Evolutionary conservation across 495 filamentous ascomycete genomes (phyloP), one percentile per base, ranked within the genome.

Genomic region (Pyrenopolyporus hunteri): DNA sequence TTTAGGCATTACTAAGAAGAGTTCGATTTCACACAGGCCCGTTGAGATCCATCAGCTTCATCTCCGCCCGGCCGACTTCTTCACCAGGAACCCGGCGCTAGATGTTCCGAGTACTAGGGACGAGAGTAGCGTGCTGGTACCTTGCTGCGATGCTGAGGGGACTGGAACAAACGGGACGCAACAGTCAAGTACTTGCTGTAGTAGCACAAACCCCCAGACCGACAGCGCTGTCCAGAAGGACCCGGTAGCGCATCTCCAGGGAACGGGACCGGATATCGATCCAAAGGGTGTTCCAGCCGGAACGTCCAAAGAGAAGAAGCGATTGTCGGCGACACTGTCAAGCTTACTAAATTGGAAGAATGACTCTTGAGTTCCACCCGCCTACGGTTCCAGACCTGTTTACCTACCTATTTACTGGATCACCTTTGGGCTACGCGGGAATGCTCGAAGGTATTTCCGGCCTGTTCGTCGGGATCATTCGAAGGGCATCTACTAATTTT

Each of bases 21-120:
- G 7, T 57, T 29, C 39, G 11, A 44, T 20, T 17, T 43, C 29
- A 16, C 1, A 16, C 52, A 85, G 82, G 85, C 82, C 82, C 33
- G 73, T 80, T 11, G 82, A 84, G 58, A 87, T 81, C 17, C 83
- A 85, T 69, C 84, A 87, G 64, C 64, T 83, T 31, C 72, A 81
- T 46, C 73, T 83, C 14, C 74, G 76, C 10, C 82, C 82, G 1
- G 66, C 77, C 14, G 81, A 84, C 66, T 84, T 84, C 73, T 84
- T 84, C 65, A 76, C 71, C 11, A 68, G 67, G 55, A 84, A 83
- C 54, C 82, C 82, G 26, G 79, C 82, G 8, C 75, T 83, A 43
- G 82, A 84, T 63, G 77, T 83, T 8, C 82, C 82, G 13, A 64
- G 76, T 0, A 76, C 58, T 29, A 80, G 80, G 71, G 87, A 87